Evolutionary conservation across 2,329 filamentous ascomycete genomes (phyloP).

Genomic region (Verticillium nubilum): DNA sequence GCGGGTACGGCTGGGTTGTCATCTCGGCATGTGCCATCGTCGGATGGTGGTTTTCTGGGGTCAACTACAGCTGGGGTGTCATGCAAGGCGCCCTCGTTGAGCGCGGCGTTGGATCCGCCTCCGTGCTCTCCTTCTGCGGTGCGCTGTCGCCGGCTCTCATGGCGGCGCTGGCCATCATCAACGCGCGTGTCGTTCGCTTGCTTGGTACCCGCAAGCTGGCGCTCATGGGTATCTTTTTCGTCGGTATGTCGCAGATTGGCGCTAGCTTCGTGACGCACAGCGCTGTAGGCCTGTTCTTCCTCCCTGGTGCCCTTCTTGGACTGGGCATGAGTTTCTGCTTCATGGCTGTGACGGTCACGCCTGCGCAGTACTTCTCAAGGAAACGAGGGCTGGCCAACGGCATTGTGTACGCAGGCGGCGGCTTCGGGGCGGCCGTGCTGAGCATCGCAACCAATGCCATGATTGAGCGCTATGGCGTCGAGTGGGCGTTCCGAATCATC

Average conservation of each 20-base stretch:
- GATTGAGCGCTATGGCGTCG: constrained; percentile 36
- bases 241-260: constrained; percentile 43
- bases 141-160: constrained; percentile 45
- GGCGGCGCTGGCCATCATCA: constrained; percentile 45
- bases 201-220: constrained; percentile 42
- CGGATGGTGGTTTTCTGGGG: constrained; percentile 52
- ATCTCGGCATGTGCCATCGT: constrained; percentile 44
- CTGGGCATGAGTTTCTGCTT: constrained; percentile 15
- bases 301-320: constrained; percentile 24
- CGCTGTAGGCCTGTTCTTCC: constrained; percentile 28
- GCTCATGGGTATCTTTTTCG: constrained; percentile 41
- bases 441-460: constrained; percentile 43
- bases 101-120: constrained; percentile 38
- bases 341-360: constrained; percentile 34
- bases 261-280: constrained; percentile 30
- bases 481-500: constrained; percentile 49
- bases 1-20: constrained; percentile 52
- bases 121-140: constrained; percentile 54
- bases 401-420: constrained; percentile 47
- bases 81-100: constrained; percentile 52
- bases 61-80: constrained; percentile 47
- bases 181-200: constrained; percentile 41
- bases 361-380: constrained; percentile 49
- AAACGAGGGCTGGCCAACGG: constrained; percentile 52
- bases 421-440: constrained; percentile 49